Conservation (phyloP, 129 eudicot genomes). For the Flaveria robusta region DNA sequence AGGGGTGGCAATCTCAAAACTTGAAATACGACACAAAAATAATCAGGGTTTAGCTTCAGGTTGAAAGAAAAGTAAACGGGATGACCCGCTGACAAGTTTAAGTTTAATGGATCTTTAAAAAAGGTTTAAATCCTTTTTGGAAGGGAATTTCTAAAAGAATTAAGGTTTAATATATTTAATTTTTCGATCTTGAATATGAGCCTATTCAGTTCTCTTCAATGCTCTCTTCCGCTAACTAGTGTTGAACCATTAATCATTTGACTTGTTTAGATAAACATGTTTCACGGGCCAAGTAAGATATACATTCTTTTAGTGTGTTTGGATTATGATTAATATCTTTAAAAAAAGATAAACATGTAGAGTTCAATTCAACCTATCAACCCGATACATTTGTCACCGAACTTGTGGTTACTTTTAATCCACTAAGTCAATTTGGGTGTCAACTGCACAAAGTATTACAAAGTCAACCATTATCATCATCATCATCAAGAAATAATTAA, state of each 20-base stretch:
- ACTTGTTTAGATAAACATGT: neutral
- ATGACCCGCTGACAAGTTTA: too few relatives aligned
- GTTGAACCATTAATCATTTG: neutral
- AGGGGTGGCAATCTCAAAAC: too few relatives aligned
- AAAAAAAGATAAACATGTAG: too few relatives aligned
- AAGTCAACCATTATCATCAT: neutral
- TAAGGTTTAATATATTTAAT: neutral
- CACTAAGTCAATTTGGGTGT: neutral
- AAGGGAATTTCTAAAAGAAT: neutral
- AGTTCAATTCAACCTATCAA: neutral
- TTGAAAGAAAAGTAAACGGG: too few relatives aligned
- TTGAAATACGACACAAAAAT: too few relatives aligned
- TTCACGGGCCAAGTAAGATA: neutral
- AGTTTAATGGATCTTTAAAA: too few relatives aligned
- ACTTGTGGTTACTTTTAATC: neutral
- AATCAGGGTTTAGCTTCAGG: too few relatives aligned
- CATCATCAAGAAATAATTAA: neutral
- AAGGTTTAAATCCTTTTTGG: neutral
- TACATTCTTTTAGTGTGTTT: too few relatives aligned
- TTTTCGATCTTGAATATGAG: neutral
- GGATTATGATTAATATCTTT: too few relatives aligned
- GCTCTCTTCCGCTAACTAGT: too few relatives aligned
- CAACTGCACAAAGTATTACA: neutral
- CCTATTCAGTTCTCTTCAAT: too few relatives aligned
- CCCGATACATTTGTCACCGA: neutral